These are phyloP conservation scores for Chalciporus chontae DNA, from an alignment of 768 basidiomycete genomes.

Conservation along the genomic window DNA sequence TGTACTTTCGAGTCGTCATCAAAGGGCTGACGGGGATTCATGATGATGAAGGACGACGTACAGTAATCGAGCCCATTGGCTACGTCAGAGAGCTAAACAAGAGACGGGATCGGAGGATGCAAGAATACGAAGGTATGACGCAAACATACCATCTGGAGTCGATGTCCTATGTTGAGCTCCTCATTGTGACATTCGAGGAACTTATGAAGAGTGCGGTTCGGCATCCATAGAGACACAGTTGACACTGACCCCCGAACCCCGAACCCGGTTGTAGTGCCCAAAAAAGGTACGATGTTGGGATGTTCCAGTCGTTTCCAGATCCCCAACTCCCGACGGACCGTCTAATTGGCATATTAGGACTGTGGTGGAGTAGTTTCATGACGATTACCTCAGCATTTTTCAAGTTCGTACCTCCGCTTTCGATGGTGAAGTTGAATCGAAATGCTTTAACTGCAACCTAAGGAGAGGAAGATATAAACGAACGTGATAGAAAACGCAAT, in stretches of 20 bases:
- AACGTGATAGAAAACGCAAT: background rate
- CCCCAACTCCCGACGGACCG: background rate
- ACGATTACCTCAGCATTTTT: background rate
- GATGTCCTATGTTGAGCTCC: background rate
- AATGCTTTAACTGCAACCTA: background rate
- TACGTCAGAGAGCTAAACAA: background rate
- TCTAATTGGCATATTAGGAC: background rate
- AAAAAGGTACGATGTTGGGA: background rate
- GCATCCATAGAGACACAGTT: conserved; percentile 1
- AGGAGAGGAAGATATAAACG: background rate
- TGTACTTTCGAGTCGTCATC: background rate
- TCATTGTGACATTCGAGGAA: background rate
- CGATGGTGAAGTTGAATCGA: background rate
- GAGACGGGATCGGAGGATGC: background rate
- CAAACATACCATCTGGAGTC: background rate
- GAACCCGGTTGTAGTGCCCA: background rate
- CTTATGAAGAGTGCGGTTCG: background rate
- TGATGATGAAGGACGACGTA: background rate
- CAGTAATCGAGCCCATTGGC: background rate
- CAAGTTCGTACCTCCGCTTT: too few relatives aligned
- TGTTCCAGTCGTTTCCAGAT: background rate
- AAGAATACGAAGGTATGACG: background rate
- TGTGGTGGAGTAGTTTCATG: background rate
- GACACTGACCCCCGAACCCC: background rate
- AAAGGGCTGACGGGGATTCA: background rate